Conservation (phyloP, 1,139 yeast genomes). For the Meyerozyma athensensis region DNA sequence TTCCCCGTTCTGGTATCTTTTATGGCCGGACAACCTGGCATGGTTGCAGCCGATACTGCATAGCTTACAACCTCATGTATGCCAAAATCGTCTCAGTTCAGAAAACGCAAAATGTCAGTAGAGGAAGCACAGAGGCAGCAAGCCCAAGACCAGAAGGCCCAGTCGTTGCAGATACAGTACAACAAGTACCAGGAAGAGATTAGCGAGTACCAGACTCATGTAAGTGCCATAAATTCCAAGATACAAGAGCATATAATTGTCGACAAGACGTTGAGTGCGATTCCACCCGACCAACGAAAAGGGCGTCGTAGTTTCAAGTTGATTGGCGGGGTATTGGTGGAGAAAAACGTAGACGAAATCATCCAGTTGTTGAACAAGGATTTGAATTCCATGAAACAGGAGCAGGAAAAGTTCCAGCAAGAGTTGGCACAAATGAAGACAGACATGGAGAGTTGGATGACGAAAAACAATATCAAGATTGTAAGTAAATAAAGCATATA, state of each 20-base stretch:
- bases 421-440: slow-evolving; percentile 44
- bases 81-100: background rate
- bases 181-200: slow-evolving; percentile 60
- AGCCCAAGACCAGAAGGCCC: slow-evolving; percentile 40
- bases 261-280: slow-evolving; percentile 45
- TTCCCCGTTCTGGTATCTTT: background rate
- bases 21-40: background rate
- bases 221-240: slow-evolving; percentile 44
- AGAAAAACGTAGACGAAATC: slow-evolving; percentile 75
- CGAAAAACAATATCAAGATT: slow-evolving; percentile 60
- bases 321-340: slow-evolving; percentile 91
- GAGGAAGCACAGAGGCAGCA: slow-evolving; percentile 8
- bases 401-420: slow-evolving; percentile 40
- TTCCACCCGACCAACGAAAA: slow-evolving; percentile 41
- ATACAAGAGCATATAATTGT: slow-evolving; percentile 41
- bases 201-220: slow-evolving; percentile 52
- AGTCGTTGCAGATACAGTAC: slow-evolving; percentile 53
- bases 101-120: background rate
- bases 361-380: slow-evolving; percentile 63
- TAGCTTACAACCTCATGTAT: background rate
- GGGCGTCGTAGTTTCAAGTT: slow-evolving; percentile 83
- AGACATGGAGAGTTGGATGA: slow-evolving; percentile 66
- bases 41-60: slow-evolving; percentile 1
- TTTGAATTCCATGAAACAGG: slow-evolving; percentile 26
- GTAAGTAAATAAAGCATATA: slow-evolving; percentile 25